These are phyloP conservation scores for Psidium friedrichsthalianum DNA, from an alignment of 345 rosid genomes.

Conservation along the genomic window DNA sequence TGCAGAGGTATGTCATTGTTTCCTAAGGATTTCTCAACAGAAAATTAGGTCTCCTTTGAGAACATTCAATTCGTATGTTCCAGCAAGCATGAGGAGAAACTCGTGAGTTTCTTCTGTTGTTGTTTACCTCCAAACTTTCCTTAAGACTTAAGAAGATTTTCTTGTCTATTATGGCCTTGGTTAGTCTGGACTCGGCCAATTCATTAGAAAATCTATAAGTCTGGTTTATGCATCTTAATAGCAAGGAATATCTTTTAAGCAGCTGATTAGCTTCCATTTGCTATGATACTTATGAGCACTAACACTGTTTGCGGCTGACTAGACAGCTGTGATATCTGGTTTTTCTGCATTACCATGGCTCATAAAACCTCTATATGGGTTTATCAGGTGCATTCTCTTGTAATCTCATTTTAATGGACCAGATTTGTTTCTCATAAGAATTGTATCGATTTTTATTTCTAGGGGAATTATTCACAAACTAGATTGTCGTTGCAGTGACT, in stretches of 20 bases:
- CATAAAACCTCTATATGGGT: slow-evolving; percentile 85
- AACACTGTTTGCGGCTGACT: slow-evolving; percentile 45
- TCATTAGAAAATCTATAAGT: not conserved
- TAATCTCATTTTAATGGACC: not conserved
- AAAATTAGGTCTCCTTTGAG: not conserved
- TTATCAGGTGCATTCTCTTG: slow-evolving; percentile 56
- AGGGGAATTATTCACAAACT: not conserved
- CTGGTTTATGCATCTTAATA: not conserved
- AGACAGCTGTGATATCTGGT: slow-evolving; percentile 96
- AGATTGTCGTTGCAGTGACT: slow-evolving; percentile 52
- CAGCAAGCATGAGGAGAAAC: not conserved
- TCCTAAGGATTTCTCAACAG: not conserved
- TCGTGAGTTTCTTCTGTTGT: not conserved
- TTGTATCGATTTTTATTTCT: not conserved
- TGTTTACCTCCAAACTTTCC: not conserved
- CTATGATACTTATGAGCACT: slow-evolving; percentile 15
- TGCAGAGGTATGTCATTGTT: slow-evolving; percentile 58
- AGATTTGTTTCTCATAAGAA: not conserved
- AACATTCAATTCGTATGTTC: not conserved
- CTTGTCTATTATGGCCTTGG: not conserved
- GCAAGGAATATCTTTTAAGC: not conserved
- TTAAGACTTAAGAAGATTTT: not conserved
- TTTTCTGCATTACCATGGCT: slow-evolving; percentile 97
- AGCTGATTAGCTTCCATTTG: not conserved
- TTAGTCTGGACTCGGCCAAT: not conserved